A percentile compares a stretch with the other conserved stretches of the same genome.
Conservation (phyloP, 75 land plant genomes). For the Cunninghamia lanceolata region DNA sequence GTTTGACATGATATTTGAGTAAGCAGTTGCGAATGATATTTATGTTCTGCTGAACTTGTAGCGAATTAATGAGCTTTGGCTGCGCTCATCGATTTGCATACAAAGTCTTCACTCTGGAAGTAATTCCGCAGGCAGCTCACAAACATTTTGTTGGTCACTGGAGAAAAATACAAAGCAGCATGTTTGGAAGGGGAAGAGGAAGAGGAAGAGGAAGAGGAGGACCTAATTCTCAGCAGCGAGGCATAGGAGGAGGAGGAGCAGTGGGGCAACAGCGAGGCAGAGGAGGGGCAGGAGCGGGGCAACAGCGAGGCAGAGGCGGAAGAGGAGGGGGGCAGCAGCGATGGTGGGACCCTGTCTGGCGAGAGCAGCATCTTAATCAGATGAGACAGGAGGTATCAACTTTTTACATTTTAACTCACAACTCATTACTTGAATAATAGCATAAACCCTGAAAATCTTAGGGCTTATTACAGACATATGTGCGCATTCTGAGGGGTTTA, state of each 20-base stretch:
- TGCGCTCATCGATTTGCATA: not conserved
- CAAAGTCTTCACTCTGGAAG: not conserved
- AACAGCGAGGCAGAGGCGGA: conserved; percentile 39
- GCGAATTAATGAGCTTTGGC: not conserved
- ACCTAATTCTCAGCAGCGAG: conserved; percentile 18
- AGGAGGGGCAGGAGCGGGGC: conserved; percentile 25
- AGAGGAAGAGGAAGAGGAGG: not conserved
- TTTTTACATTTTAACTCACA: not conserved
- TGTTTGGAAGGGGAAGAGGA: not conserved
- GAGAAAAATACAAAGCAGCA: not conserved
- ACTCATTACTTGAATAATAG: not conserved
- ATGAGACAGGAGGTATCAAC: conserved; percentile 22
- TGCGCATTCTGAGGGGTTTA: too few relatives aligned
- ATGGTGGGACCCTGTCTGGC: conserved; percentile 86
- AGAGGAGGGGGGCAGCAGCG: conserved; percentile 66
- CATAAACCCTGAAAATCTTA: not conserved
- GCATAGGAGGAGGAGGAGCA: conserved; percentile 31
- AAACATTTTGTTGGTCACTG: not conserved
- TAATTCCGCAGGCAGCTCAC: not conserved
- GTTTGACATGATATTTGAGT: not conserved
- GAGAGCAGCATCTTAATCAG: conserved; percentile 57
- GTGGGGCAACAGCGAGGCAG: conserved; percentile 33
- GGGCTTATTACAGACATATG: not conserved
- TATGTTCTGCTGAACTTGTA: not conserved
- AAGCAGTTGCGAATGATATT: not conserved